Percentiles rank a stretch among this genome's conserved stretches.
Conservation (phyloP, 257 asterid genomes). For the Solanum clarkiae region DNA sequence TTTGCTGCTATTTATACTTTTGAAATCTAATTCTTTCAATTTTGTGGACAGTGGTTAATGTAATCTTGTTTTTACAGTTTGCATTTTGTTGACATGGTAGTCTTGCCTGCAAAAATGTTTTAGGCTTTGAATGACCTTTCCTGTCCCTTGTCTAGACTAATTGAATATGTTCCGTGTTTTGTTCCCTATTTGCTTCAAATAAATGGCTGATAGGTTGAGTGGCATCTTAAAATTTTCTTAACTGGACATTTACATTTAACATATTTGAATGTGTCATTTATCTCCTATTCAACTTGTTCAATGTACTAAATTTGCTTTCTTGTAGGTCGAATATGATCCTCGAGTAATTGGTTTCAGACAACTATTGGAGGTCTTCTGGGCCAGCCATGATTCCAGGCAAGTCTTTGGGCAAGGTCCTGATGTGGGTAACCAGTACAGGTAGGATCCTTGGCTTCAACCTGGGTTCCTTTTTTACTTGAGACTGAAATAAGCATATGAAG, state of each 20-base stretch:
- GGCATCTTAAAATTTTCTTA: not conserved
- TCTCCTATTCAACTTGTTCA: not conserved
- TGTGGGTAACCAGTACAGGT: constrained; percentile 95
- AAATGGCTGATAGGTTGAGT: not conserved
- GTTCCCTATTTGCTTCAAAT: not conserved
- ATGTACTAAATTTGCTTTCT: not conserved
- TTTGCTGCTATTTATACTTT: not conserved
- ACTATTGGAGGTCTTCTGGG: constrained; percentile 87
- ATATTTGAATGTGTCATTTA: not conserved
- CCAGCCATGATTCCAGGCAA: constrained; percentile 88
- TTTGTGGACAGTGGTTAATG: not conserved
- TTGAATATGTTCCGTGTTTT: not conserved
- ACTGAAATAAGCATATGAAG: constrained; percentile 3
- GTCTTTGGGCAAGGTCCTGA: constrained; percentile 99
- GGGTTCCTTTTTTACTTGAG: not conserved
- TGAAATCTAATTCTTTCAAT: not conserved
- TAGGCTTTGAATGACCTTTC: not conserved
- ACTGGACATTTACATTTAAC: not conserved
- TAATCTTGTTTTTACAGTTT: not conserved
- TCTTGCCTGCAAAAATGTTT: not conserved
- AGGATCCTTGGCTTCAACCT: constrained; percentile 1
- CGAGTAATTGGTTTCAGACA: constrained; percentile 44
- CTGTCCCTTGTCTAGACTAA: not conserved
- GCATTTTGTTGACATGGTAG: not conserved
- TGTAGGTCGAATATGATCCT: constrained; percentile 86